Evolutionary conservation across 441 rosid species (phyloP), one percentile per base, ranked within the genome.

Genomic region (Raphanus hybrid): DNA sequence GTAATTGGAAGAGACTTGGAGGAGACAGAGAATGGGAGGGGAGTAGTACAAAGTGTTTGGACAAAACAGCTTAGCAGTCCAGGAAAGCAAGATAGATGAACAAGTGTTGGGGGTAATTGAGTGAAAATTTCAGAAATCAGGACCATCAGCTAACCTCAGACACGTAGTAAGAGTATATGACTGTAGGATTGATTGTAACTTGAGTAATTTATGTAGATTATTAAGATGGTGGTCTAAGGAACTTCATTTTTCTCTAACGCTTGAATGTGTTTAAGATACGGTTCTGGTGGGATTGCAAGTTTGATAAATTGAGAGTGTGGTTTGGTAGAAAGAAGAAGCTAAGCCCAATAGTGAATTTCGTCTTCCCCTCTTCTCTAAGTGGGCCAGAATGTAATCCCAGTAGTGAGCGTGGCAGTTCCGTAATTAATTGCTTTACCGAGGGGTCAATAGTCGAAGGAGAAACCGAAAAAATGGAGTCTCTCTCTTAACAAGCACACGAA

Each of bases 1-100:
- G 35, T 32, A 32, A 88, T 91, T 48, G 90, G 86, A 67, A 90
- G 97, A 83, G 88, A 81, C 23, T 65, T 88, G 83, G 78, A 3
- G 94, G 91, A 64, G 93, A 83, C 72, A 84, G 93, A 26, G 99
- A 92, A 84, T 92, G 90, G 82, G 99, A 92, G 76, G 99, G 92
- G 26, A 23, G 26, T 23, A 23, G 27, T 94, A 94, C 82, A 86
- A 92, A 76, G 85, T 95, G 76, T 78, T 87, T 10, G 98, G 92
- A 81, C 91, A 87, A 62, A 93, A 87, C 43, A 84, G 87, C 69
- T 81, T 82, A 57, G 61, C 83, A 0, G 70, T 88, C 59, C 82
- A 82, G 0, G 77, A 81, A 72, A 80, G 77, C 70, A 88, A 85
- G 80, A 89, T 91, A 8, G 88, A 87, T 87, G 88, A 83, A 82